Evolutionary conservation across 805 yeast species (phyloP).

Genomic region (Maudiozyma pseudohumilis): DNA sequence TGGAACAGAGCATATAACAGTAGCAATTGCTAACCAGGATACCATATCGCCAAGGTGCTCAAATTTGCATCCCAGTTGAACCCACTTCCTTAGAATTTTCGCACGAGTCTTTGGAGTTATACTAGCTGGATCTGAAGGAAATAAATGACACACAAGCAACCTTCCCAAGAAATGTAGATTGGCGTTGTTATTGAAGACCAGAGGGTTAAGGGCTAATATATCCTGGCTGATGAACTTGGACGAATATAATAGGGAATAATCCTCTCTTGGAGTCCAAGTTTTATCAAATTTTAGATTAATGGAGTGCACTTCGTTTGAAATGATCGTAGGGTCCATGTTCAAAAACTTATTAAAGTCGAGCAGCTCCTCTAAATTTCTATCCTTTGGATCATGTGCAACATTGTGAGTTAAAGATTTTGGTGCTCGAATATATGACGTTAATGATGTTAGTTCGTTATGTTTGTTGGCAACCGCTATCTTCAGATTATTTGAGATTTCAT

Average conservation of each 20-base stretch:
- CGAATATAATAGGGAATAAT: constrained; percentile 63
- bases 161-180: constrained; percentile 75
- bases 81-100: constrained; percentile 67
- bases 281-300: constrained; percentile 58
- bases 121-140: constrained; percentile 24
- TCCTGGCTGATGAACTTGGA: constrained; percentile 24
- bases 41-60: constrained; percentile 86
- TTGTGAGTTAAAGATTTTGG: constrained; percentile 1
- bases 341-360: constrained; percentile 40
- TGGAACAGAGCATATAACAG: constrained; percentile 73
- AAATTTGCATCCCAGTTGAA: constrained; percentile 65
- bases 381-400: neutral
- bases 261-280: constrained; percentile 71
- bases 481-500: constrained; percentile 42
- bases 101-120: constrained; percentile 40
- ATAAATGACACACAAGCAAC: constrained; percentile 57
- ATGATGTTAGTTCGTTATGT: constrained; percentile 36
- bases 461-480: constrained; percentile 42
- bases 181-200: constrained; percentile 55
- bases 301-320: constrained; percentile 55
- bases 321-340: constrained; percentile 38
- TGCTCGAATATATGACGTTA: constrained; percentile 24
- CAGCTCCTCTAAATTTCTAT: constrained; percentile 11
- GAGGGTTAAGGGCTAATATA: constrained; percentile 50
- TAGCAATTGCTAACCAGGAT: constrained; percentile 85